Evolutionary conservation across 1,139 yeast species (phyloP), one percentile per base, ranked within the genome.

Genomic region (Debaryomycetaceae sp.): DNA sequence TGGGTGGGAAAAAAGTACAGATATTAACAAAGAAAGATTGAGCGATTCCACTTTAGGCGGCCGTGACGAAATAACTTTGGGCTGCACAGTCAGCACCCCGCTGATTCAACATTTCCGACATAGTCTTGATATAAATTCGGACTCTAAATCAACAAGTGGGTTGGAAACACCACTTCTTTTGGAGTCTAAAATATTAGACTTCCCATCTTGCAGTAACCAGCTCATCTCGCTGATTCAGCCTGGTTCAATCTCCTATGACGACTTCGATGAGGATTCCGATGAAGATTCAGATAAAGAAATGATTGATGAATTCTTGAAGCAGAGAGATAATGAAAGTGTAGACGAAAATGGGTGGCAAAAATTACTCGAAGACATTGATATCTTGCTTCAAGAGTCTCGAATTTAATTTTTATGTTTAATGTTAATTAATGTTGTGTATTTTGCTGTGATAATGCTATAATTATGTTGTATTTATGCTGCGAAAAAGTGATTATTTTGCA

Each of bases 201-300:
- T 3, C 11, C 31, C 11, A 8, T 11, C 8, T 27, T 11, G 11
- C 11, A 8, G 11, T 27, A 27, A 27, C 31, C 11, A 7, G 31
- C 31, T 27, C 11, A 27, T 8, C 2, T 27, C 31, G 31, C 11
- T 27, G 31, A 11, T 3, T 27, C 11, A 11, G 11, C 4, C 31
- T 8, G 31, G 4, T 27, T 8, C 11, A 11, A 11, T 8, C 4
- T 27, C 31, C 8, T 7, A 27, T 4, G 31, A 27, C 8, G 31
- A 27, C 31, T 27, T 11, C 8, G 31, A 27, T 27, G 31, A 27
- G 4, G 53, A 49, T 37, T 49, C 55, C 6, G 65, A 59, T 42
- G 42, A 42, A 39, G 66, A 60, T 42, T 60, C 67, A 0, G 70
- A 64, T 46, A 53, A 55, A 34, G 68, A 63, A 29, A 38, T 52